Evolutionary conservation across 768 basidiomycete genomes (phyloP).

Genomic region (Leccinum ochraceum): DNA sequence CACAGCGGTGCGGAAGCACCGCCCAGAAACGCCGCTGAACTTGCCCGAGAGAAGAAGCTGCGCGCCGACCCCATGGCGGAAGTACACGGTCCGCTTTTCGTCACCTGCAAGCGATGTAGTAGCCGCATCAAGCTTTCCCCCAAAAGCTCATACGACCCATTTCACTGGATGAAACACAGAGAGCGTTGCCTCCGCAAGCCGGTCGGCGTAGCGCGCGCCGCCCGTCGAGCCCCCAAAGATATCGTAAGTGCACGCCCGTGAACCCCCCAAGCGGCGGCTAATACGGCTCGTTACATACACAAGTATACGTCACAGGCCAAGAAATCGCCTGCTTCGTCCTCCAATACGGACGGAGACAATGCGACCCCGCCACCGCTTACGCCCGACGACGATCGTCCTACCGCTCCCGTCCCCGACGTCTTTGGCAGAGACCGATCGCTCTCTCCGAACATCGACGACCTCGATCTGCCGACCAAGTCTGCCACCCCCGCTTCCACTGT

Average conservation of each 20-base stretch:
- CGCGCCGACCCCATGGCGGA: slow-evolving; percentile 54
- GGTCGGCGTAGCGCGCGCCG: slow-evolving; percentile 20
- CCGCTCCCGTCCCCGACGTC: slow-evolving; percentile 14
- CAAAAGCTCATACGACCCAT: slow-evolving; percentile 65
- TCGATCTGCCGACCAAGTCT: slow-evolving; percentile 17
- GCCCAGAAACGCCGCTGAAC: slow-evolving; percentile 43
- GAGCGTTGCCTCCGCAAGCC: slow-evolving; percentile 56
- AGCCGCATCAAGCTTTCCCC: slow-evolving; percentile 62
- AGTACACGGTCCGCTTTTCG: slow-evolving; percentile 50
- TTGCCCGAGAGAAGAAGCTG: slow-evolving; percentile 50
- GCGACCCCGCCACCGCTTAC: slow-evolving; percentile 38
- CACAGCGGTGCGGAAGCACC: slow-evolving; percentile 29
- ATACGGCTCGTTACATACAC: not conserved
- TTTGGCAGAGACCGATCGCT: slow-evolving; percentile 26
- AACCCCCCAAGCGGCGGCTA: not conserved
- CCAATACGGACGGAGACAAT: slow-evolving; percentile 33
- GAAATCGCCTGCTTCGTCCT: slow-evolving; percentile 30
- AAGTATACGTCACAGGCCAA: slow-evolving; percentile 24
- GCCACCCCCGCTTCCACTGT: not conserved
- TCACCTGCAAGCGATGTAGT: slow-evolving; percentile 58
- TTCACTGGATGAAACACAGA: slow-evolving; percentile 68
- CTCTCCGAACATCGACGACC: slow-evolving; percentile 24
- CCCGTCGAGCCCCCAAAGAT: slow-evolving; percentile 23
- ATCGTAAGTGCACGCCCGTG: slow-evolving; percentile 18
- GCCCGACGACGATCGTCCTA: slow-evolving; percentile 34